Conservation (phyloP, 176 grass and related monocot genomes). For the Melocanna baccifera region DNA sequence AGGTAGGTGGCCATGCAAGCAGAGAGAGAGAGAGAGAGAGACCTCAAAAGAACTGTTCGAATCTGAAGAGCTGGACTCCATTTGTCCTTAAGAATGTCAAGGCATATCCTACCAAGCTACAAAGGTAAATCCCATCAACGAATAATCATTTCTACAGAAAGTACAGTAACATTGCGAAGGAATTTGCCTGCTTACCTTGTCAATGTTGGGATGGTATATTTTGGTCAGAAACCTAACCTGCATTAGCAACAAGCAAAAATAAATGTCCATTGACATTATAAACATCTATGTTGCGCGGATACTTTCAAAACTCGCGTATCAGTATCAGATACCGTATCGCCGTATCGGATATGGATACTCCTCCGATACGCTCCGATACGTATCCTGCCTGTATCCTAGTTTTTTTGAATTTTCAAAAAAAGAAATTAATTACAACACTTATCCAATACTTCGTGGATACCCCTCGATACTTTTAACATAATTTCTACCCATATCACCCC, state of each 20-base stretch:
- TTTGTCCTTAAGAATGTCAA: constrained; percentile 95
- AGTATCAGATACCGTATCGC: no score
- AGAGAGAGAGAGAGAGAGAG: not conserved
- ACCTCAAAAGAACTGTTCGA: constrained; percentile 88
- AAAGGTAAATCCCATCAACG: constrained; percentile 17
- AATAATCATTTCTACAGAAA: constrained; percentile 13
- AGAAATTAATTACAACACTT: no score
- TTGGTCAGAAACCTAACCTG: constrained; percentile 98
- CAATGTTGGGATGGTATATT: constrained; percentile 99
- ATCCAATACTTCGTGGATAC: no score
- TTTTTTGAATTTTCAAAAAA: no score
- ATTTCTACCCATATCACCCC: no score
- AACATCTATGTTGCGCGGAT: no score
- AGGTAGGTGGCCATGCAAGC: not conserved
- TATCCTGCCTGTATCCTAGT: no score
- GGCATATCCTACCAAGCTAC: constrained; percentile 97
- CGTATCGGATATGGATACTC: no score
- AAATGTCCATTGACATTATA: not conserved
- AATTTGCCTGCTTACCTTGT: constrained; percentile 64
- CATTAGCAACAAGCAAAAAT: constrained; percentile 20
- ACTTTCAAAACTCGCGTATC: no score
- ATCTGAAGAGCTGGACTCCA: constrained; percentile 94
- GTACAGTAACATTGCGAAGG: not conserved
- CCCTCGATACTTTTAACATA: no score
- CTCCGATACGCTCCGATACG: no score